phyloP scores from a whole-genome alignment of 257 asterid species.

The Anisodus tanguticus region DNA sequence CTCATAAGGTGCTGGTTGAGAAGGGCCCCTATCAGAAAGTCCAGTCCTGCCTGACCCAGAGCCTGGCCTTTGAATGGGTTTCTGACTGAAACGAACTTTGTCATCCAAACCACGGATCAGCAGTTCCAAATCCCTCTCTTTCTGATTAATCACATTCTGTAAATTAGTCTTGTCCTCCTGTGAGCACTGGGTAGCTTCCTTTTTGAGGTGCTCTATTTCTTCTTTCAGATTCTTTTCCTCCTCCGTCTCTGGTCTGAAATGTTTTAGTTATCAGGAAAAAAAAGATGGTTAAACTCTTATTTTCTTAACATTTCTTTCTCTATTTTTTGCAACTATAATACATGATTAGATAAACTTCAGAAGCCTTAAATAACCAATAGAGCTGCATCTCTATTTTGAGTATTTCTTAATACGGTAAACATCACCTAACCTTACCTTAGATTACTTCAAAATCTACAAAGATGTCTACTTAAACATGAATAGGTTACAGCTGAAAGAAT shows the following conservation, averaged over 20 bases:
- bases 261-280: constrained; percentile 36
- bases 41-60: constrained; percentile 73
- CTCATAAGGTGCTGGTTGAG: constrained; percentile 66
- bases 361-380: background rate
- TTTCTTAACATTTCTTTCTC: background rate
- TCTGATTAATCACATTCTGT: constrained; percentile 56
- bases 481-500: background rate
- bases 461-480: background rate
- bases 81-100: constrained; percentile 81
- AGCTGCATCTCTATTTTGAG: constrained; percentile 1
- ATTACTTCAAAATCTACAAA: constrained; percentile 1
- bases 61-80: constrained; percentile 68
- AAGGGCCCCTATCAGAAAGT: constrained; percentile 57
- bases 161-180: constrained; percentile 51
- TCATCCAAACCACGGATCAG: constrained; percentile 76
- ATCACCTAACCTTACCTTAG: background rate
- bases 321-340: background rate
- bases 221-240: constrained; percentile 85
- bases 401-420: background rate
- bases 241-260: constrained; percentile 79
- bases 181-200: constrained; percentile 53
- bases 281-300: background rate
- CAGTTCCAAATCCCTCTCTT: constrained; percentile 68
- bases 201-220: constrained; percentile 69
- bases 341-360: constrained; percentile 9